phyloP scores from a whole-genome alignment of 2,329 filamentous ascomycete species.

The Apiospora aurea region DNA sequence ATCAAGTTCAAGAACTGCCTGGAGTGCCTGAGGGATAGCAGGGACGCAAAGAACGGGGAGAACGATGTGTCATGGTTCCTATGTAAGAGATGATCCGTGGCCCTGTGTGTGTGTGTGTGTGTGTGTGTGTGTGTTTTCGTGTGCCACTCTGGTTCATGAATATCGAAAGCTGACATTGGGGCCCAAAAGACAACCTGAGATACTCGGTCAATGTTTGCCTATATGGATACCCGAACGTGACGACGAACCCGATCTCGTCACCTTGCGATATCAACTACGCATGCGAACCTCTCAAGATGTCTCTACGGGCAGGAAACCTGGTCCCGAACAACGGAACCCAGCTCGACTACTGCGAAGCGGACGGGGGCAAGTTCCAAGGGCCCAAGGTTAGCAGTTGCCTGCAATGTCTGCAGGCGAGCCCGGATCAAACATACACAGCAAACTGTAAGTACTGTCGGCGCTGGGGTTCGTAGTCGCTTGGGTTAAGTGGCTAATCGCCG shows the following conservation, averaged over 20 bases:
- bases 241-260: conserved; percentile 44
- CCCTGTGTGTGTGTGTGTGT: conserved; percentile 30
- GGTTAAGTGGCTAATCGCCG: conserved; percentile 21
- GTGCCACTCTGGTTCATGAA: too few relatives aligned
- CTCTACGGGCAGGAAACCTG: conserved; percentile 46
- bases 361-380: conserved; percentile 43
- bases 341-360: conserved; percentile 52
- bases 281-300: conserved; percentile 48
- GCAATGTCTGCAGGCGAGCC: conserved; percentile 51
- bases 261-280: conserved; percentile 52
- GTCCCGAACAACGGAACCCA: conserved; percentile 35
- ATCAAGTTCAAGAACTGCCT: conserved; percentile 56
- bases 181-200: conserved; percentile 54
- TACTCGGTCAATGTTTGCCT: conserved; percentile 57
- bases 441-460: conserved; percentile 52
- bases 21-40: conserved; percentile 55
- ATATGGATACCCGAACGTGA: conserved; percentile 43
- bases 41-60: conserved; percentile 46
- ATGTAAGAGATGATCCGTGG: conserved; percentile 46
- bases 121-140: conserved; percentile 10
- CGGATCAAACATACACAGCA: conserved; percentile 50
- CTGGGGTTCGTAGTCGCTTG: too few relatives aligned
- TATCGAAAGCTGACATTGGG: neutral
- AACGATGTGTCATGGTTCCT: conserved; percentile 55
- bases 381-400: conserved; percentile 45